phyloP scores from a whole-genome alignment of 2,329 filamentous ascomycete genomes.

The Fusarium sp. region DNA sequence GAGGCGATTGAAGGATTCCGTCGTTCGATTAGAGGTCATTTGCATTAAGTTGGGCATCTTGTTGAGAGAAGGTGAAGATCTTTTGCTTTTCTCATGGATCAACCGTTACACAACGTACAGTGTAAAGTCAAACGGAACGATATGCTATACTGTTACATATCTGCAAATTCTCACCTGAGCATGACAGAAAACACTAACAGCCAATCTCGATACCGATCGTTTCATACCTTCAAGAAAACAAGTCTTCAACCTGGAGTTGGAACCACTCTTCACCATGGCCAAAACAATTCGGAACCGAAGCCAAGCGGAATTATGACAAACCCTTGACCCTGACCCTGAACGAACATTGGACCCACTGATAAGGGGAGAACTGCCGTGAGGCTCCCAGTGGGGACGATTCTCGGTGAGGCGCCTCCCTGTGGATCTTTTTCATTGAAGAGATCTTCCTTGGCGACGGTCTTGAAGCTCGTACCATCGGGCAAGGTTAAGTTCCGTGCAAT shows the following conservation, averaged over 20 bases:
- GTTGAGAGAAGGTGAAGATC: background rate
- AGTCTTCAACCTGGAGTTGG: background rate
- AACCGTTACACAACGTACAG: background rate
- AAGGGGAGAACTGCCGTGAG: conserved; percentile 16
- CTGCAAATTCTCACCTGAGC: background rate
- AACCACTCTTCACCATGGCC: no score
- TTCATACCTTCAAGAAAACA: background rate
- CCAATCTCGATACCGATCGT: background rate
- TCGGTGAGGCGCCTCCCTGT: conserved; percentile 22
- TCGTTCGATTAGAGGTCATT: conserved; percentile 8
- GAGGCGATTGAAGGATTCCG: conserved; percentile 19
- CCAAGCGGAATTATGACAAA: background rate
- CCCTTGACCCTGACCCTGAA: background rate
- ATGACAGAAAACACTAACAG: background rate
- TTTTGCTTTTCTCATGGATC: background rate
- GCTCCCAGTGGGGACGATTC: conserved; percentile 14
- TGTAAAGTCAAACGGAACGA: background rate
- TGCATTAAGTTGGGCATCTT: background rate
- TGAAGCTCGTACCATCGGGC: background rate
- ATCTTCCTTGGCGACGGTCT: conserved; percentile 16
- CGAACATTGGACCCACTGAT: conserved; percentile 20
- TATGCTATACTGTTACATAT: background rate
- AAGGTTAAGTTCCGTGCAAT: conserved; percentile 3
- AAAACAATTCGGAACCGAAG: background rate
- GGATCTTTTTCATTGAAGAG: conserved; percentile 9